phyloP scores from a whole-genome alignment of 345 rosid genomes.

The Sisymbrium irio region DNA sequence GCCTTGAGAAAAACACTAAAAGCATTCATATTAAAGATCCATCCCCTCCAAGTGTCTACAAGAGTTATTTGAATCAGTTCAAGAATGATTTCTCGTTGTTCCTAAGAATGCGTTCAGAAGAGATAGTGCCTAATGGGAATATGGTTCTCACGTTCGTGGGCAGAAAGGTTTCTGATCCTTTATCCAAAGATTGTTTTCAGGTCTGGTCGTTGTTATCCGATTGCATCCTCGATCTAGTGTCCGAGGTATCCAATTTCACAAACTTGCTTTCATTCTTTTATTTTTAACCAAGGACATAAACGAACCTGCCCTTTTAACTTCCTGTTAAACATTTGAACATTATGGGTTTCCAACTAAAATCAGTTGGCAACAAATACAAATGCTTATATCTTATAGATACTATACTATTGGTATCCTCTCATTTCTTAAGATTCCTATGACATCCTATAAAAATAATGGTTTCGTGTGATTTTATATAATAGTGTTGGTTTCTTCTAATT shows the following conservation, averaged over 20 bases:
- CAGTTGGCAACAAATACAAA: no score
- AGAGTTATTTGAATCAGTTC: constrained; percentile 42
- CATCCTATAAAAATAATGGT: no score
- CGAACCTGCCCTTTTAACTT: neutral
- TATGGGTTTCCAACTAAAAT: neutral
- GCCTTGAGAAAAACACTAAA: constrained; percentile 14
- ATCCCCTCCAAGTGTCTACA: constrained; percentile 31
- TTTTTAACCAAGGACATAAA: neutral
- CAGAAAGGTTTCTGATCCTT: constrained; percentile 29
- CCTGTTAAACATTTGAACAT: neutral
- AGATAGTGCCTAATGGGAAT: constrained; percentile 34
- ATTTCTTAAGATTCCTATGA: no score
- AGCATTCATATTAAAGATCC: constrained; percentile 25
- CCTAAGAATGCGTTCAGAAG: constrained; percentile 37
- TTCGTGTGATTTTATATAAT: neutral
- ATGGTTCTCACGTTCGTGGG: constrained; percentile 42
- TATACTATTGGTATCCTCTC: no score
- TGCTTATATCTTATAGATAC: no score
- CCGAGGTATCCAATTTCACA: constrained; percentile 19
- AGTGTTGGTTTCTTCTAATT: neutral
- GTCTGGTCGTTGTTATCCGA: constrained; percentile 31
- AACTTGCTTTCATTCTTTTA: neutral
- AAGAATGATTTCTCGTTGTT: constrained; percentile 44
- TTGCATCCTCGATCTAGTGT: constrained; percentile 35
- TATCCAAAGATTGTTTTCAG: constrained; percentile 19